Conservation (phyloP, 2,329 filamentous ascomycete genomes). For the Pleomassaria siparia region DNA sequence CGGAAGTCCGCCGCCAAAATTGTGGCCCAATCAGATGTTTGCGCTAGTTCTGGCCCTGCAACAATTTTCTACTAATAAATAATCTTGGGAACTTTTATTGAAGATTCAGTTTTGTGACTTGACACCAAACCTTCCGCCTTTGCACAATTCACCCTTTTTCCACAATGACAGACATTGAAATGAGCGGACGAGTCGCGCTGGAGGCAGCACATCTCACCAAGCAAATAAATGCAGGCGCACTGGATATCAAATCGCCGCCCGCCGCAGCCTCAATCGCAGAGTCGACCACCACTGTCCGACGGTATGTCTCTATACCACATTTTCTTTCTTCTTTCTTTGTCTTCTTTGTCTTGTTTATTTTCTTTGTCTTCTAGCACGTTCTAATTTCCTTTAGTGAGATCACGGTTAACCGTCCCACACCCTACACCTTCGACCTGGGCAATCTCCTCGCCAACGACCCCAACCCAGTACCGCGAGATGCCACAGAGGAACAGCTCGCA, state of each 20-base stretch:
- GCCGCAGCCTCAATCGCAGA: constrained; percentile 35
- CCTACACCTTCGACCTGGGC: constrained; percentile 89
- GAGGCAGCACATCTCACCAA: constrained; percentile 24
- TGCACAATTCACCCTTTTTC: not conserved
- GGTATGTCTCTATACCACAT: constrained; percentile 21
- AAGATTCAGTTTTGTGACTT: not conserved
- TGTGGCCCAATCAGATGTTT: constrained; percentile 8
- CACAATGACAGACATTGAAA: constrained; percentile 32
- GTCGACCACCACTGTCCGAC: constrained; percentile 35
- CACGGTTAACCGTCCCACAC: constrained; percentile 69
- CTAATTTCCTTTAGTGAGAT: constrained; percentile 25
- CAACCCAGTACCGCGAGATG: constrained; percentile 70
- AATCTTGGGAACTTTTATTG: not conserved
- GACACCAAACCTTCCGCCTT: not conserved
- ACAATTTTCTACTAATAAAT: not conserved
- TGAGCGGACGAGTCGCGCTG: constrained; percentile 32
- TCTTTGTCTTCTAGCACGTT: too few species aligned
- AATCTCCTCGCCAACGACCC: constrained; percentile 84
- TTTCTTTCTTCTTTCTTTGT: too few species aligned
- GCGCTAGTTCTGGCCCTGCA: not conserved
- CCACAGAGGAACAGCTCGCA: constrained; percentile 66
- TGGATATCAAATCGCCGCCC: constrained; percentile 32
- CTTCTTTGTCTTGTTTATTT: too few species aligned
- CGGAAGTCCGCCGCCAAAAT: constrained; percentile 26
- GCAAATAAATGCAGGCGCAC: constrained; percentile 34